Conservation (phyloP, 139 green algal species). For the Pseudopediastrum boryanum region DNA sequence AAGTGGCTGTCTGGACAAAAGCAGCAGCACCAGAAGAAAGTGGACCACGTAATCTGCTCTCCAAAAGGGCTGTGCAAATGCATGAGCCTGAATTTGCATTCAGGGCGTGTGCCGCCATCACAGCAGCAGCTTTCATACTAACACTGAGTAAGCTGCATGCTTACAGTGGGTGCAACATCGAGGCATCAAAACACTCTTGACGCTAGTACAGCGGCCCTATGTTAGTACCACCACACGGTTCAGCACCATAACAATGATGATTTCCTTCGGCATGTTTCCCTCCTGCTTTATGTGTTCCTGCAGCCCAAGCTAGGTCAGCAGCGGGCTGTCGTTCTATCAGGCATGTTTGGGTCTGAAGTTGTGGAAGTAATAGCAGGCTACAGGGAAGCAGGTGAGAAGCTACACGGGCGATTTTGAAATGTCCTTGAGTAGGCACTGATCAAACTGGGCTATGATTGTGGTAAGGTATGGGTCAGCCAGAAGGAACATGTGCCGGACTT, state of each 20-base stretch:
- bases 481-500: too few relatives aligned
- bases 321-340: conserved; percentile 44
- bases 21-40: background rate
- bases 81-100: background rate
- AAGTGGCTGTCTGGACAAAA: too few relatives aligned
- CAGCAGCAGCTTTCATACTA: background rate
- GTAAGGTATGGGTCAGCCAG: background rate
- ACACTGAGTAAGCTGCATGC: background rate
- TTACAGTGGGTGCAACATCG: background rate
- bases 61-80: background rate
- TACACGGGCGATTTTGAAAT: background rate
- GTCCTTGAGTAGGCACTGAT: background rate
- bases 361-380: conserved; percentile 49
- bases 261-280: background rate
- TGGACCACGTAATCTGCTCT: conserved; percentile 2
- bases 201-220: background rate
- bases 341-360: conserved; percentile 50
- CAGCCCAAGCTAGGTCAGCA: conserved; percentile 43
- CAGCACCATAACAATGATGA: background rate
- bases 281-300: background rate
- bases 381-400: conserved; percentile 45
- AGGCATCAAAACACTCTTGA: background rate
- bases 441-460: background rate
- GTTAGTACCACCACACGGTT: too few relatives aligned
- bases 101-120: background rate